A percentile compares a stretch with the other conserved stretches of the same genome.
Conservation (phyloP, 495 filamentous ascomycete genomes). For the Cairneyella variabilis region DNA sequence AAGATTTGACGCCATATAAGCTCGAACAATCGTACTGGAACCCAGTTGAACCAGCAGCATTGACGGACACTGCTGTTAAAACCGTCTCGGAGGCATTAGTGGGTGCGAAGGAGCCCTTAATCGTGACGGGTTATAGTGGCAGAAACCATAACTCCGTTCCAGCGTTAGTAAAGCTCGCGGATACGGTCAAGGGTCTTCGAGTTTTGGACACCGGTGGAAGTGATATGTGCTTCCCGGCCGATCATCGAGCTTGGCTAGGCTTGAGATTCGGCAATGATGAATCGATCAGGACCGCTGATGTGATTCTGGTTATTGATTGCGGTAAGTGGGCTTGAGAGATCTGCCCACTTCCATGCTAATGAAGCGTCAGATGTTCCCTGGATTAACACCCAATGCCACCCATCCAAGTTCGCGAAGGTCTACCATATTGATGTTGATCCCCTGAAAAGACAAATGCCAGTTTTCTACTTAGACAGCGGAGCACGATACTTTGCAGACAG, state of each 20-base stretch:
- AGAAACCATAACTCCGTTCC: conserved; percentile 65
- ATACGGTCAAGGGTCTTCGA: conserved; percentile 72
- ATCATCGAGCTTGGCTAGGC: conserved; percentile 69
- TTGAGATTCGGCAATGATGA: conserved; percentile 75
- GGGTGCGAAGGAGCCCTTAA: conserved; percentile 67
- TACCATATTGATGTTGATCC: conserved; percentile 87
- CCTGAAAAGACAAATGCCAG: conserved; percentile 77
- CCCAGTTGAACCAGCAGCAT: conserved; percentile 68
- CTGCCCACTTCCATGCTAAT: background rate
- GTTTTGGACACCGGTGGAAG: conserved; percentile 88
- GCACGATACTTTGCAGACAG: conserved; percentile 75
- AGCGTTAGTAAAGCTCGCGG: conserved; percentile 73
- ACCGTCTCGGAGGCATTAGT: conserved; percentile 68
- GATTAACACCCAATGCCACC: conserved; percentile 60
- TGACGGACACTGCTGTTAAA: conserved; percentile 62
- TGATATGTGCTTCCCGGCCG: conserved; percentile 92
- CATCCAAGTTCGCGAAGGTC: conserved; percentile 57
- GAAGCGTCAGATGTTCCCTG: conserved; percentile 49
- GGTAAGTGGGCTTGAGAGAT: conserved; percentile 33
- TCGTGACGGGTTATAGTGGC: conserved; percentile 82
- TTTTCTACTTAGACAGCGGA: conserved; percentile 73
- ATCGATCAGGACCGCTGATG: conserved; percentile 69
- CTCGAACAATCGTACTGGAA: conserved; percentile 74
- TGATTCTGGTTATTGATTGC: conserved; percentile 83
- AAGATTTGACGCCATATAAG: conserved; percentile 79